These are phyloP conservation scores for Ajuga reptans DNA, from an alignment of 305 asterid genomes.

Conservation along the genomic window DNA sequence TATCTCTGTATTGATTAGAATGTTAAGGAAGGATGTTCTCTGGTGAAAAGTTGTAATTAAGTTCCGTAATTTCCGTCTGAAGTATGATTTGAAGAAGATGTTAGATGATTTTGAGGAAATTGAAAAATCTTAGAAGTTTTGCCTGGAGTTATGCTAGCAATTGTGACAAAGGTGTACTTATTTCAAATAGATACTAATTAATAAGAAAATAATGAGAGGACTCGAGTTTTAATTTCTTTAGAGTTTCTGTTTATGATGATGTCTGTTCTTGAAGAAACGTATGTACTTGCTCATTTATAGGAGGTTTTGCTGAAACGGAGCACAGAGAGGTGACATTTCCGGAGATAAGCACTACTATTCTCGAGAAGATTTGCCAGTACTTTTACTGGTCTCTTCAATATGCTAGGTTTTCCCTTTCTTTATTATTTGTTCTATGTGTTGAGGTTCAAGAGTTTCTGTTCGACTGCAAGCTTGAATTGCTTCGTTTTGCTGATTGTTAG, in stretches of 20 bases:
- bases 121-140: too few relatives aligned
- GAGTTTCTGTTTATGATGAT: background rate
- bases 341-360: constrained; percentile 79
- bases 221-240: background rate
- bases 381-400: constrained; percentile 97
- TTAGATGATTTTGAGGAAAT: too few relatives aligned
- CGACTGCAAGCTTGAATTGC: background rate
- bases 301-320: constrained; percentile 79
- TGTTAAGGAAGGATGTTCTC: too few relatives aligned
- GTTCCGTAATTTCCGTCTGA: too few relatives aligned
- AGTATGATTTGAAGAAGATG: too few relatives aligned
- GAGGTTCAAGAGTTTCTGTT: background rate
- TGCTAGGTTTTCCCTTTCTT: constrained; percentile 52
- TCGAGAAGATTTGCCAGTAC: constrained; percentile 95
- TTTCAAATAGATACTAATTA: background rate
- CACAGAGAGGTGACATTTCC: constrained; percentile 87
- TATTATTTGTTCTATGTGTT: background rate
- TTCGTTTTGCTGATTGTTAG: background rate
- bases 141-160: too few relatives aligned
- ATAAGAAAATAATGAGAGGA: background rate
- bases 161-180: too few relatives aligned
- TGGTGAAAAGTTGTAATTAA: too few relatives aligned
- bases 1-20: background rate
- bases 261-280: background rate
- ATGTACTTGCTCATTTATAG: constrained; percentile 29